phyloP scores from a whole-genome alignment of 2,329 filamentous ascomycete species.

The Aspergillus sp. region DNA sequence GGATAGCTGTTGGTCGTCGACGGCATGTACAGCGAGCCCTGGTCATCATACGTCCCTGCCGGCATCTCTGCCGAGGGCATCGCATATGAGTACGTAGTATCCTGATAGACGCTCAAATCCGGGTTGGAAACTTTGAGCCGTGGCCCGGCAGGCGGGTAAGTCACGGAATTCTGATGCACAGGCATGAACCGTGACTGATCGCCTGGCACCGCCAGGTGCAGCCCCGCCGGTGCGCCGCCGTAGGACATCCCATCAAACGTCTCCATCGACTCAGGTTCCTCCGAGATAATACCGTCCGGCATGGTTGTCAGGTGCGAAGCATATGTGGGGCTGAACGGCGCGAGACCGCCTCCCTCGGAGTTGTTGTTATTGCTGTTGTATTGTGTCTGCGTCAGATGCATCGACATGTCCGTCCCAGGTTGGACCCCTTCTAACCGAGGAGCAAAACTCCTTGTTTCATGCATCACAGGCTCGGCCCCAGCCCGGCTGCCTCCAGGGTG shows the following conservation, averaged over 20 bases:
- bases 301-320: constrained; percentile 23
- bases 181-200: constrained; percentile 19
- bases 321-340: constrained; percentile 16
- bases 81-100: constrained; percentile 23
- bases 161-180: constrained; percentile 31
- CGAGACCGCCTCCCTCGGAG: constrained; percentile 5
- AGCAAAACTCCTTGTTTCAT: constrained; percentile 8
- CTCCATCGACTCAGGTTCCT: constrained; percentile 28
- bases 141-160: constrained; percentile 31
- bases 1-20: constrained; percentile 19
- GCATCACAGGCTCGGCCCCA: constrained; percentile 7
- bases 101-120: constrained; percentile 20
- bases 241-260: constrained; percentile 18
- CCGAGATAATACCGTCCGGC: constrained; percentile 23
- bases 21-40: constrained; percentile 24
- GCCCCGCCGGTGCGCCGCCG: constrained; percentile 13
- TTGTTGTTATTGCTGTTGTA: constrained; percentile 5
- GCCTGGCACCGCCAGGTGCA: constrained; percentile 15
- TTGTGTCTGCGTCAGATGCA: constrained; percentile 13
- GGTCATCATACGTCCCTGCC: constrained; percentile 18
- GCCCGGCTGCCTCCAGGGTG: constrained; percentile 9
- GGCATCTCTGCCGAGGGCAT: constrained; percentile 25
- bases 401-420: constrained; percentile 5
- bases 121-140: constrained; percentile 19
- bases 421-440: constrained; percentile 10